Conservation (phyloP, 208 protist genomes). For the Crithidia fasciculata region DNA sequence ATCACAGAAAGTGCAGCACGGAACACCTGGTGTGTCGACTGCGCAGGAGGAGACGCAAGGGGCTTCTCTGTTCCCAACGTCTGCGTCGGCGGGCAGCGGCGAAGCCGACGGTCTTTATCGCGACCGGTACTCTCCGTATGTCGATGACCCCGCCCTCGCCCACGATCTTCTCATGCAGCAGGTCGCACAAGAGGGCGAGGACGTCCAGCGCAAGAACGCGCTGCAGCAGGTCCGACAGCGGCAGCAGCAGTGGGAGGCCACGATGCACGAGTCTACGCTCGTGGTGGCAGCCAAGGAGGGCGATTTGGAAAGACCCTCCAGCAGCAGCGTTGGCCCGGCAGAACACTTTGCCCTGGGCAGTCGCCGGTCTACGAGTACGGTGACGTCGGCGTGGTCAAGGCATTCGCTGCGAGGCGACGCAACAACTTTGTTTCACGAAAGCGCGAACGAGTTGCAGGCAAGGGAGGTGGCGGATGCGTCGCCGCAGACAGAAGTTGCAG, state of each 20-base stretch:
- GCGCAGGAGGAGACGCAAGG: too few species aligned
- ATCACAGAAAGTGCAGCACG: too few species aligned
- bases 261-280: not conserved
- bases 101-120: too few species aligned
- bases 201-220: slow-evolving; percentile 39
- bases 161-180: slow-evolving; percentile 49
- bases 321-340: not conserved
- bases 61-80: too few species aligned
- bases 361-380: not conserved
- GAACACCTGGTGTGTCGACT: too few species aligned
- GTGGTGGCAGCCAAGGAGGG: not conserved
- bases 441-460: not conserved
- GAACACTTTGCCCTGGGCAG: not conserved
- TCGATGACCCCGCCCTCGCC: slow-evolving; percentile 45
- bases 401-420: not conserved
- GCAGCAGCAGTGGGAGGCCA: slow-evolving; percentile 16
- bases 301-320: not conserved
- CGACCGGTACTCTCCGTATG: slow-evolving; percentile 22
- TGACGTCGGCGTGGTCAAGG: slow-evolving; percentile 1
- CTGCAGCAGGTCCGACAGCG: slow-evolving; percentile 36
- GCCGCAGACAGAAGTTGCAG: not conserved
- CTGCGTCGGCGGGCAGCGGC: too few species aligned
- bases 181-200: slow-evolving; percentile 39
- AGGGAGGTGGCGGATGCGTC: not conserved
- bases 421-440: not conserved